Evolutionary conservation across 1,284 basidiomycete genomes (phyloP), one percentile per base, ranked within the genome.

Genomic region (Apiotrichum domesticum): DNA sequence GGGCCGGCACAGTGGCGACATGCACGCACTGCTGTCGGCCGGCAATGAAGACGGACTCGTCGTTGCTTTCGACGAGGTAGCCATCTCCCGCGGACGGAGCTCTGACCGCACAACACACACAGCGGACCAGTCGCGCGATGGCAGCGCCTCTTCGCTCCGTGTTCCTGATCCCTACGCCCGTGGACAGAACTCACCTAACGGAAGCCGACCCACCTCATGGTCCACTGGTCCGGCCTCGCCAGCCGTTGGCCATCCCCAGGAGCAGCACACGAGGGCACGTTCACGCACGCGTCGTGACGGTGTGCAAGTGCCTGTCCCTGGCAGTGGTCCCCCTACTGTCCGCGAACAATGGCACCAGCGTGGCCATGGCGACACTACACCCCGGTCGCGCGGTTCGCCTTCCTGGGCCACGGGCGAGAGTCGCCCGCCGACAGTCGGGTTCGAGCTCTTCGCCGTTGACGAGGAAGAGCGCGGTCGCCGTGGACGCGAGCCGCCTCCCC

Each of bases 401-500:
- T 41, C 39, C 8, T 54, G 44, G 37, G 9, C 14, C 15, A 4
- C 15, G 9, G 4, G 42, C 35, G 33, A 53, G 3, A 47, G 47
- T 6, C 47, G 47, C n/a, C 35, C 46, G 9, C 60, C 60, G 5
- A 56, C 56, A 6, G 46, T 62, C 3, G 60, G 60, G 7, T 51
- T 56, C 14, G 60, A 62, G 46, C 51, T 62, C 9, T 54, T 56
- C 15, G 57, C 44, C 6, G 54, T 62, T 10, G 54, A 58, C 32
- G 57, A 58, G 54, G 57, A 62, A n/a, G 52, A 54, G 32, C 39
- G 52, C 4, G 46, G 52, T 3, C 29, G 52, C 6, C 21, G 52
- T 2, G 52, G 52, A 7, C 40, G 50, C 6, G 14, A 9, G 8
- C 41, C 41, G 11, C 8, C 11, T 4, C n/a, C 46, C 8, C 40